phyloP scores from a whole-genome alignment of 1,139 yeast species.

The Yamadazyma mexicana region DNA sequence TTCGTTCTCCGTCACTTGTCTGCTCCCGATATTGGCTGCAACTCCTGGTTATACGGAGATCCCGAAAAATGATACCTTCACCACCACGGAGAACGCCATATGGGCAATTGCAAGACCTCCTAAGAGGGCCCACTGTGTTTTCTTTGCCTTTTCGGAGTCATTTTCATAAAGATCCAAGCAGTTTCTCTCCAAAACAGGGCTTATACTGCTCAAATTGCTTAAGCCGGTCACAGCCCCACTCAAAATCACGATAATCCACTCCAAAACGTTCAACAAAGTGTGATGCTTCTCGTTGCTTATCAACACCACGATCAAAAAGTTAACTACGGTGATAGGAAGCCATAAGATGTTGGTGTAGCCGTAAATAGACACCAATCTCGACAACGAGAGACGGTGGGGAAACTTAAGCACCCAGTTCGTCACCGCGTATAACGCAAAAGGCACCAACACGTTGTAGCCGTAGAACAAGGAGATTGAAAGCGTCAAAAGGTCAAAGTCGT shows the following conservation, averaged over 20 bases:
- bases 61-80: constrained; percentile 54
- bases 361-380: constrained; percentile 57
- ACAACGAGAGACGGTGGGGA: constrained; percentile 38
- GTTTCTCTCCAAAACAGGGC: constrained; percentile 40
- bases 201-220: constrained; percentile 45
- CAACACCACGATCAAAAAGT: constrained; percentile 47
- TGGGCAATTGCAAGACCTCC: constrained; percentile 38
- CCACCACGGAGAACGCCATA: constrained; percentile 43
- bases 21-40: background rate
- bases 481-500: constrained; percentile 62
- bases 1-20: no score
- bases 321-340: constrained; percentile 72
- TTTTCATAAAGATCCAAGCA: constrained; percentile 30
- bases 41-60: constrained; percentile 8
- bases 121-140: constrained; percentile 21
- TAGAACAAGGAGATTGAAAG: constrained; percentile 67
- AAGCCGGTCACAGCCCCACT: constrained; percentile 52
- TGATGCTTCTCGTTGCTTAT: constrained; percentile 38
- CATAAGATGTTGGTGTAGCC: constrained; percentile 80
- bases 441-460: constrained; percentile 69
- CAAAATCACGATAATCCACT: constrained; percentile 48
- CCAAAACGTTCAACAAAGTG: constrained; percentile 33
- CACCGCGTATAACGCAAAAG: constrained; percentile 50
- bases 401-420: constrained; percentile 47
- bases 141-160: constrained; percentile 22